These are phyloP conservation scores for Carnegiea gigantea DNA, from an alignment of 179 eudicot species.

Conservation along the genomic window DNA sequence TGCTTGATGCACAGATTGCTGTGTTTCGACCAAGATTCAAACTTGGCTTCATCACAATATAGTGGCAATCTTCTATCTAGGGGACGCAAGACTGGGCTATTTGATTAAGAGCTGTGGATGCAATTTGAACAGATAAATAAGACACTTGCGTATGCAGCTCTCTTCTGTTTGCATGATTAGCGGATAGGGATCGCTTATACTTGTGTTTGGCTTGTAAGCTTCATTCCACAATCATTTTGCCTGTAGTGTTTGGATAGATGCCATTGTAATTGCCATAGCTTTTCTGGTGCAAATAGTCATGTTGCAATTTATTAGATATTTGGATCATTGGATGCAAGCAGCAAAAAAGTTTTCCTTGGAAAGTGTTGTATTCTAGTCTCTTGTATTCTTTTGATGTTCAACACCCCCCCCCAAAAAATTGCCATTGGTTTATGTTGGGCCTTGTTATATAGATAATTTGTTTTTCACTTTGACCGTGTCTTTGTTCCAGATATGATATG, in stretches of 20 bases:
- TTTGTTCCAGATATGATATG: conserved; percentile 73
- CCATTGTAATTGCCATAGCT: not conserved
- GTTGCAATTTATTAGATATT: not conserved
- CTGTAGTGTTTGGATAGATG: not conserved
- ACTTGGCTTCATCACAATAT: not conserved
- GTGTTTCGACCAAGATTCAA: too few species aligned
- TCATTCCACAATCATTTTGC: not conserved
- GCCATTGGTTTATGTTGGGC: not conserved
- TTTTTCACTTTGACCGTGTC: not conserved
- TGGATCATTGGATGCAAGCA: not conserved
- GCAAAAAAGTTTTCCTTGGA: not conserved
- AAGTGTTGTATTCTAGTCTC: not conserved
- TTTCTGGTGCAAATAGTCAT: not conserved
- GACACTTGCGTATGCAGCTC: not conserved
- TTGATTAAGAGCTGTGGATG: not conserved
- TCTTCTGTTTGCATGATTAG: not conserved
- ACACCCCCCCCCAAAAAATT: too few species aligned
- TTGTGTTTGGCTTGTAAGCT: not conserved
- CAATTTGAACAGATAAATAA: not conserved
- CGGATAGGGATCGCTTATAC: not conserved
- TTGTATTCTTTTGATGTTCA: not conserved
- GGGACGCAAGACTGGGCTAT: too few species aligned
- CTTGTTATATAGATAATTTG: not conserved
- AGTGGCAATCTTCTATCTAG: too few species aligned
- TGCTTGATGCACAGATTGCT: too few species aligned